These are phyloP conservation scores for Rosa chinensis DNA, from an alignment of 306 rosid genomes.

Conservation along the genomic window DNA sequence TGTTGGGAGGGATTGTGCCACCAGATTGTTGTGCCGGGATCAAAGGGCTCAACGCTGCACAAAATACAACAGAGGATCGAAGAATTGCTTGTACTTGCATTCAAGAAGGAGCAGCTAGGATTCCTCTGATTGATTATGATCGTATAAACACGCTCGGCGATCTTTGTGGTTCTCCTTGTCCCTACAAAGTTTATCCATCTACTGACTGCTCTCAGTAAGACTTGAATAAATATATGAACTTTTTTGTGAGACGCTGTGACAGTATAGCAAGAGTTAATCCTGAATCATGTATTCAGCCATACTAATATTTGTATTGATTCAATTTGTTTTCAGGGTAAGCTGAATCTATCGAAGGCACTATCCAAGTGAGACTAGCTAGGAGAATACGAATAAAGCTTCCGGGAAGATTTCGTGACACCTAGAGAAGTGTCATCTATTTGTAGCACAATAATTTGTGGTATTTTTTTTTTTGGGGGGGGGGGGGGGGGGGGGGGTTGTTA, in stretches of 20 bases:
- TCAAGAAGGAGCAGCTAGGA: constrained; percentile 36
- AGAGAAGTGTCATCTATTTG: not conserved
- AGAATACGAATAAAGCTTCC: not conserved
- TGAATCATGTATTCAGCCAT: not conserved
- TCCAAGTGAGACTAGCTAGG: not conserved
- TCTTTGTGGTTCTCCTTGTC: constrained; percentile 46
- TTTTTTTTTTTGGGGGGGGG: not conserved
- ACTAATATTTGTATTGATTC: constrained; percentile 3
- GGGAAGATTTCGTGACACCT: not conserved
- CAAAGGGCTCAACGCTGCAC: constrained; percentile 40
- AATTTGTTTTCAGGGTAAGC: constrained; percentile 44
- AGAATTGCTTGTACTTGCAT: constrained; percentile 55
- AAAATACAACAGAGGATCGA: constrained; percentile 35
- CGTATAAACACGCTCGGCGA: constrained; percentile 33
- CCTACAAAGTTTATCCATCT: constrained; percentile 62
- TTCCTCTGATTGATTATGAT: constrained; percentile 49
- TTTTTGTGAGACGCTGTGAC: not conserved
- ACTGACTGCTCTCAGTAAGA: constrained; percentile 56
- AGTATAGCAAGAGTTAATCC: not conserved
- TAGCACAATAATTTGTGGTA: not conserved
- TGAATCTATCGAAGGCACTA: not conserved
- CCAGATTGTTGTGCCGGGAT: constrained; percentile 59
- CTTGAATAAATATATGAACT: not conserved
- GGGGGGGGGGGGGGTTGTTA: not conserved
- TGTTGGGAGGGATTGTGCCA: constrained; percentile 53